Evolutionary conservation across 2,329 filamentous ascomycete species (phyloP).

Genomic region (Chrysoporthe cubensis): DNA sequence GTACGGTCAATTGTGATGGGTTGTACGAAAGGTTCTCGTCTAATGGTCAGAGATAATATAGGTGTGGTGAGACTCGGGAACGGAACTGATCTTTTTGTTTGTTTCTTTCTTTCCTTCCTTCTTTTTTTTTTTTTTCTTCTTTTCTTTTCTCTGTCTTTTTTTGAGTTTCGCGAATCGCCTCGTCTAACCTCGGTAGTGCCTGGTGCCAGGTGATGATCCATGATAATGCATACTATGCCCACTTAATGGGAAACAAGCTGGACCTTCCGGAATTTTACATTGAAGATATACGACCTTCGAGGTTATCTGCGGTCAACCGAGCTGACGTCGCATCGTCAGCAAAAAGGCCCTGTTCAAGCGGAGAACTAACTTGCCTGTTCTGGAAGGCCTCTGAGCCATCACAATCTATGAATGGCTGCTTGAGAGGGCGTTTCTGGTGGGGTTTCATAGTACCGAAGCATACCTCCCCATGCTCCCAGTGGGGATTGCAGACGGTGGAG

Average conservation of each 20-base stretch:
- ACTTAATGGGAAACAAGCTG: neutral
- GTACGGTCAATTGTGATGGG: no score
- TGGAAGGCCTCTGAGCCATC: constrained; percentile 5
- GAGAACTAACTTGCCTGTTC: constrained; percentile 1
- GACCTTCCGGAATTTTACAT: no score
- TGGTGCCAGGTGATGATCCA: neutral
- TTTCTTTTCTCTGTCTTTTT: no score
- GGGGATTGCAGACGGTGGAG: neutral
- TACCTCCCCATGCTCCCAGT: neutral
- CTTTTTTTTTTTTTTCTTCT: no score
- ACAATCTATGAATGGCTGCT: neutral
- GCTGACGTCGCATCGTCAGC: neutral
- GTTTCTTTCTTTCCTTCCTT: no score
- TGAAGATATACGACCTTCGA: neutral
- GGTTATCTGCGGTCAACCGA: neutral
- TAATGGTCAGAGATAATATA: no score
- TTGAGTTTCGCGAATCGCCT: no score
- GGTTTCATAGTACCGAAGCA: neutral
- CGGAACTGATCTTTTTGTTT: no score
- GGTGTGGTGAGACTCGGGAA: no score
- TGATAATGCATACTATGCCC: neutral
- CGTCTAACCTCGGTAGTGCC: neutral
- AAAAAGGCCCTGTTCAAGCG: neutral
- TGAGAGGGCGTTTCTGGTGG: neutral
- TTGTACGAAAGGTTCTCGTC: no score